Evolutionary conservation across 192 early-diverging fungal genomes (phyloP), one percentile per base, ranked within the genome.

Genomic region (Umbelopsis vinacea): DNA sequence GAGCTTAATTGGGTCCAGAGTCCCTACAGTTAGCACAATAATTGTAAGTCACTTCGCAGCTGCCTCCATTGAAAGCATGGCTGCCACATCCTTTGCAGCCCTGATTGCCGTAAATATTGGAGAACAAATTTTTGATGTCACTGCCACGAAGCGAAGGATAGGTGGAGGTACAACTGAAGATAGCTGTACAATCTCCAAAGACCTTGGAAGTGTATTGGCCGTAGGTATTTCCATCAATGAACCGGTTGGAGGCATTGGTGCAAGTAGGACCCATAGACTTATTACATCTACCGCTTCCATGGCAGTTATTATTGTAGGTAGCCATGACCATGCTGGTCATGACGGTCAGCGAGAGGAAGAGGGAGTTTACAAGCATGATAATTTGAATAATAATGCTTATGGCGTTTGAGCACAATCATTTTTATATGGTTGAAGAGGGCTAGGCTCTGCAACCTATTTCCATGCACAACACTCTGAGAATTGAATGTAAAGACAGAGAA

Each of bases 61-160:
- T 50, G 38, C 76, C 76, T 4, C 71, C 71, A 23, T 77, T 70
- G 67, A 77, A 77, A 48, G 76, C 76, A 14, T 77, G 76, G 57
- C 76, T 77, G 26, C 76, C 76, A 38, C 76, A 77, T 21, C 76
- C 76, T 67, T 77, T 77, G 71, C 76, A 77, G 43, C 76, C 76
- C 66, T 77, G 76, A 22, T 71, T 68, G 4, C 68, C 57, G 19
- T 77, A 77, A 67, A 77, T 77, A 22, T 67, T 71, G 0, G 19
- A 29, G 43, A 77, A 77, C 53, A 77, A 45, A 10, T 11, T n/a
- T 67, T 77, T 77, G 67, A 77, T 47, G 38, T 77, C 46, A 17
- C 46, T 46, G 10, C 46, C 46, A 2, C 46, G 10, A 10, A 46
- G 46, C 17, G 46, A 46, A 1, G 46, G 46, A 17, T 46, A 46